Conservation (phyloP, 2,329 filamentous ascomycete species). For the Orbilia oligospora region DNA sequence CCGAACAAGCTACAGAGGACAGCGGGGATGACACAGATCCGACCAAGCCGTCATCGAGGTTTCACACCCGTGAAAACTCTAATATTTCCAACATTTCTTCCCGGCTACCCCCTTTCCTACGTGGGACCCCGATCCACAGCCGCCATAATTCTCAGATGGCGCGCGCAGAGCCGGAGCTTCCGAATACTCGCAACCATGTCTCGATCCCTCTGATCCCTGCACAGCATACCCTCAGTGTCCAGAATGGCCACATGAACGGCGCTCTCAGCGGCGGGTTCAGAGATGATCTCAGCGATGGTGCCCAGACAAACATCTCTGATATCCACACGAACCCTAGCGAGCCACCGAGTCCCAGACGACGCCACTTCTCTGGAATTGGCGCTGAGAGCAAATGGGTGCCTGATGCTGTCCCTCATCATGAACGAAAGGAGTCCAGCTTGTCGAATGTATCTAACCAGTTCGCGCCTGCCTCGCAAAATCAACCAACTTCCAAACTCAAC, state of each 20-base stretch:
- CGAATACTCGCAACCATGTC: conserved; percentile 66
- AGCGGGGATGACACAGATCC: conserved; percentile 63
- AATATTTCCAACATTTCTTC: conserved; percentile 60
- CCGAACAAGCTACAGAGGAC: conserved; percentile 61
- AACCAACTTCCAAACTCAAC: conserved; percentile 80
- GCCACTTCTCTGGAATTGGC: conserved; percentile 48
- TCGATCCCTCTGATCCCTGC: conserved; percentile 67
- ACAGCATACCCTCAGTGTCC: conserved; percentile 65
- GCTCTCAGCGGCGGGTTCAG: conserved; percentile 49
- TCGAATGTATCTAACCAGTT: conserved; percentile 32
- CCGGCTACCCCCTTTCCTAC: conserved; percentile 55
- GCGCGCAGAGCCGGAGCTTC: conserved; percentile 78
- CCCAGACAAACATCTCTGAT: conserved; percentile 66
- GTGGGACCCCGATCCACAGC: conserved; percentile 50
- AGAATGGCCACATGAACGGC: conserved; percentile 39
- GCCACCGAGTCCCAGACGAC: conserved; percentile 62
- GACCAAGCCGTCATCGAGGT: conserved; percentile 62
- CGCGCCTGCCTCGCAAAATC: conserved; percentile 1
- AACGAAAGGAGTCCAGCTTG: conserved; percentile 67
- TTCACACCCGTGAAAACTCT: conserved; percentile 61
- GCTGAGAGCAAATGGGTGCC: conserved; percentile 53
- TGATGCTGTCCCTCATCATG: conserved; percentile 75
- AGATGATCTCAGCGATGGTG: conserved; percentile 67
- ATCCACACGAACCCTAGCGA: conserved; percentile 64
- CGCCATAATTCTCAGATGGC: conserved; percentile 70